Conservation (phyloP, 2,329 filamentous ascomycete species). For the Fusarium beomiforme region DNA sequence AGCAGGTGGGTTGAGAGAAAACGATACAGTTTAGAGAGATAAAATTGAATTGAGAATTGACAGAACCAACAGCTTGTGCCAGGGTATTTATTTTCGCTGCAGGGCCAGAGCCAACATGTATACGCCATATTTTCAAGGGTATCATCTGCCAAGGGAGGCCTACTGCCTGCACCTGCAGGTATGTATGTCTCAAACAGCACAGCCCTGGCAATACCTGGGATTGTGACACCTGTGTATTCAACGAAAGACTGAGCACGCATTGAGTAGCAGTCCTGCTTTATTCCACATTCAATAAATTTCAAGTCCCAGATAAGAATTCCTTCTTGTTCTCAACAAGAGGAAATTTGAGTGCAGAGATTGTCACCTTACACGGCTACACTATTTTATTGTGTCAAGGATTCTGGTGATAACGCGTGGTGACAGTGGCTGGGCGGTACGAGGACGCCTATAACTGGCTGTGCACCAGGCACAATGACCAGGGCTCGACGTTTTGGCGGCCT, state of each 20-base stretch:
- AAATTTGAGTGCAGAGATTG: not conserved
- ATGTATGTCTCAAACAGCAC: not conserved
- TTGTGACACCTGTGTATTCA: not conserved
- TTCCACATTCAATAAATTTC: not conserved
- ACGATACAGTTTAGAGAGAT: not conserved
- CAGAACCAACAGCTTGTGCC: not conserved
- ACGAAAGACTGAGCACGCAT: fast-evolving
- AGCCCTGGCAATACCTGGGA: not conserved
- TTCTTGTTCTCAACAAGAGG: fast-evolving
- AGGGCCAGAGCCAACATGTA: not conserved
- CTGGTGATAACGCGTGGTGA: too few species aligned
- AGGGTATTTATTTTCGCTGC: not conserved
- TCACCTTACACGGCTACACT: too few species aligned
- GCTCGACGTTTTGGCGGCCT: not conserved
- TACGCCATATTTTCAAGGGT: not conserved
- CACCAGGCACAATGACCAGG: not conserved
- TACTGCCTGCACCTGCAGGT: not conserved
- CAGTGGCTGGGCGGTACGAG: not conserved
- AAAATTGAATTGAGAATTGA: not conserved
- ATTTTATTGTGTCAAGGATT: not conserved
- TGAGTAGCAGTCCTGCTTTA: too few species aligned
- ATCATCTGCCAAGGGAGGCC: not conserved
- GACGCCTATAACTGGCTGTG: not conserved
- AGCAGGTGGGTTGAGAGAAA: not conserved
- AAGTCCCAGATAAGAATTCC: not conserved